A percentile compares a stretch with the other conserved stretches of the same genome.
phyloP scores from a whole-genome alignment of 805 yeast genomes.

The Saturnispora ahearnii region DNA sequence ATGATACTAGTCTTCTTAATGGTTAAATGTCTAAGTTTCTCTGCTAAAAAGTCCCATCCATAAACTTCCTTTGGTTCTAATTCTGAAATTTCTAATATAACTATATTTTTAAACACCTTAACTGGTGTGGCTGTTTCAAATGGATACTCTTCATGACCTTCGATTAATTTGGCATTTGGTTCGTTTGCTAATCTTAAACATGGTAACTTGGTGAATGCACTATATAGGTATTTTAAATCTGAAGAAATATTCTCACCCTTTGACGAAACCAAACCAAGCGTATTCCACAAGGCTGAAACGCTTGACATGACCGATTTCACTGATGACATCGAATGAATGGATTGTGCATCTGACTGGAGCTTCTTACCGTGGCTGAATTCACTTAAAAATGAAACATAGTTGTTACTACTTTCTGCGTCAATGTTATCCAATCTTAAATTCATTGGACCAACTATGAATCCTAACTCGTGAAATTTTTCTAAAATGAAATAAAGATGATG shows the following conservation, averaged over 20 bases:
- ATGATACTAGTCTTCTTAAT: slow-evolving; percentile 42
- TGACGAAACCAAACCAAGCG: slow-evolving; percentile 30
- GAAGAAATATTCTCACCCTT: slow-evolving; percentile 33
- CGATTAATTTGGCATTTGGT: slow-evolving; percentile 46
- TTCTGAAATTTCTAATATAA: slow-evolving; percentile 51
- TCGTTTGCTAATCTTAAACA: slow-evolving; percentile 54
- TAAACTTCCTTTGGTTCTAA: slow-evolving; percentile 55
- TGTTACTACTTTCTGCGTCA: slow-evolving; percentile 39
- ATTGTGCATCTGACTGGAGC: slow-evolving; percentile 30
- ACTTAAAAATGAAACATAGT: slow-evolving; percentile 50
- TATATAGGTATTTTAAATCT: slow-evolving; percentile 47
- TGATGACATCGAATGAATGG: slow-evolving; percentile 51
- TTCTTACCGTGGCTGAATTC: slow-evolving; percentile 37
- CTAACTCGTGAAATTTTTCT: slow-evolving; percentile 45
- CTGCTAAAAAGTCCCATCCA: slow-evolving; percentile 56
- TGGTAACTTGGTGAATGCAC: slow-evolving; percentile 58
- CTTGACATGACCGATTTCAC: slow-evolving; percentile 45
- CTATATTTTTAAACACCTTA: slow-evolving; percentile 50
- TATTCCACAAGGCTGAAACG: slow-evolving; percentile 34
- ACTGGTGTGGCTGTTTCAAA: slow-evolving; percentile 63
- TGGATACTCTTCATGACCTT: slow-evolving; percentile 61
- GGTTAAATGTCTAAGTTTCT: slow-evolving; percentile 44
- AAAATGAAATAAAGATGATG: slow-evolving; percentile 56
- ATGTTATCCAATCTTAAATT: slow-evolving; percentile 51
- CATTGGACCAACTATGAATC: slow-evolving; percentile 50